phyloP scores from a whole-genome alignment of 2,329 filamentous ascomycete species.

The Calcarisporium arbuscula region DNA sequence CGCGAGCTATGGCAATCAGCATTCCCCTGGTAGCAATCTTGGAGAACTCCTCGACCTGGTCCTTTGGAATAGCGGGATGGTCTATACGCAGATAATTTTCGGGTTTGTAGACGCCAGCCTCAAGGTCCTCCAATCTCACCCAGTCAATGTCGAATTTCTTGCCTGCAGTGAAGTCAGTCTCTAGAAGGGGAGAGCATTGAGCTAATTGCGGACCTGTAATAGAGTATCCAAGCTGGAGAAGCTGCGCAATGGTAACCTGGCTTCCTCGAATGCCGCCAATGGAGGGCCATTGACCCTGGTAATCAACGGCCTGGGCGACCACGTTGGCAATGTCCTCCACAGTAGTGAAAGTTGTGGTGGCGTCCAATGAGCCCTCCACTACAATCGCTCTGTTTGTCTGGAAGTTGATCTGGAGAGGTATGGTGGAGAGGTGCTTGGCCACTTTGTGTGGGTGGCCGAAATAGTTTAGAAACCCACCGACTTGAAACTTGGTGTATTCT shows the following conservation, averaged over 20 bases:
- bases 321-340: constrained; percentile 34
- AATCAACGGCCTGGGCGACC: constrained; percentile 34
- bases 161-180: no score
- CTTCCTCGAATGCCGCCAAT: constrained; percentile 34
- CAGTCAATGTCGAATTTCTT: constrained; percentile 10
- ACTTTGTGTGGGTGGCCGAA: constrained; percentile 41
- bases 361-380: constrained; percentile 33
- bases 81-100: constrained; percentile 13
- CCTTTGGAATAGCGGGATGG: constrained; percentile 13
- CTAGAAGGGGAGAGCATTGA: no score
- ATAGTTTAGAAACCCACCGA: constrained; percentile 48
- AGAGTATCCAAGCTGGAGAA: constrained; percentile 33
- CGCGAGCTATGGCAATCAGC: constrained; percentile 26
- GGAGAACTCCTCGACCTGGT: constrained; percentile 14
- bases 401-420: constrained; percentile 31
- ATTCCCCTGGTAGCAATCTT: constrained; percentile 25
- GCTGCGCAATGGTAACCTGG: constrained; percentile 22
- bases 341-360: constrained; percentile 35
- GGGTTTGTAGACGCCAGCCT: constrained; percentile 13
- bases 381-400: constrained; percentile 32
- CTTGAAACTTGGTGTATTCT: constrained; percentile 50
- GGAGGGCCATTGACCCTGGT: constrained; percentile 33
- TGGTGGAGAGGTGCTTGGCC: constrained; percentile 32
- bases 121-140: constrained; percentile 13
- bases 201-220: no score